Conservation (phyloP, 257 asterid species). For the Osmanthus fragrans region DNA sequence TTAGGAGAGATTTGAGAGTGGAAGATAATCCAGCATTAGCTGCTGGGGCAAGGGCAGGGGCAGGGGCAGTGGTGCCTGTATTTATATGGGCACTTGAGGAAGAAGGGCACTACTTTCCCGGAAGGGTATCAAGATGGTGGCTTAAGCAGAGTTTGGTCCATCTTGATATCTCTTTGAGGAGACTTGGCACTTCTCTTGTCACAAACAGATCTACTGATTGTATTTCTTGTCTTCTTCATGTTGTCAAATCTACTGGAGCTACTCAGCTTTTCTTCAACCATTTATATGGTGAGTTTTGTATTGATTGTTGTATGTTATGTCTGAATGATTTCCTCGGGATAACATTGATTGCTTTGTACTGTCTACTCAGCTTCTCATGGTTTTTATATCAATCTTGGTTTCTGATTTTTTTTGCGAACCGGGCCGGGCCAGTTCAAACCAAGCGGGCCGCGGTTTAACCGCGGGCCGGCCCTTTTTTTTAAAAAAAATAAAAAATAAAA, state of each 20-base stretch:
- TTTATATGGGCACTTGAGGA: too few species aligned
- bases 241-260: slow-evolving; percentile 68
- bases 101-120: slow-evolving; percentile 36
- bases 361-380: too few species aligned
- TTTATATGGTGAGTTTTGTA: slow-evolving; percentile 66
- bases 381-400: too few species aligned
- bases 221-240: slow-evolving; percentile 69
- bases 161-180: slow-evolving; percentile 75
- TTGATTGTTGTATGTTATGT: background rate
- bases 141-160: slow-evolving; percentile 77
- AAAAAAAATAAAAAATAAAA: too few species aligned
- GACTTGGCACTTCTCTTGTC: slow-evolving; percentile 75
- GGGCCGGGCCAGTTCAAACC: too few species aligned
- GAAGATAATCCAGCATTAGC: slow-evolving; percentile 90
- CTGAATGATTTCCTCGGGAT: too few species aligned
- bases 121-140: too few species aligned
- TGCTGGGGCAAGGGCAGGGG: slow-evolving; percentile 75
- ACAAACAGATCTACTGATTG: slow-evolving; percentile 87
- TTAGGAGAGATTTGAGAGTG: slow-evolving; percentile 90
- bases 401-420: too few species aligned
- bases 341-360: too few species aligned
- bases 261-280: slow-evolving; percentile 85
- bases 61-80: slow-evolving; percentile 58
- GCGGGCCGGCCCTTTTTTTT: too few species aligned
- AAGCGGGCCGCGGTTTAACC: too few species aligned